Percentiles rank a stretch among this genome's conserved stretches.
Evolutionary conservation across 768 basidiomycete genomes (phyloP).

Genomic region (Leccinum disarticulatum): DNA sequence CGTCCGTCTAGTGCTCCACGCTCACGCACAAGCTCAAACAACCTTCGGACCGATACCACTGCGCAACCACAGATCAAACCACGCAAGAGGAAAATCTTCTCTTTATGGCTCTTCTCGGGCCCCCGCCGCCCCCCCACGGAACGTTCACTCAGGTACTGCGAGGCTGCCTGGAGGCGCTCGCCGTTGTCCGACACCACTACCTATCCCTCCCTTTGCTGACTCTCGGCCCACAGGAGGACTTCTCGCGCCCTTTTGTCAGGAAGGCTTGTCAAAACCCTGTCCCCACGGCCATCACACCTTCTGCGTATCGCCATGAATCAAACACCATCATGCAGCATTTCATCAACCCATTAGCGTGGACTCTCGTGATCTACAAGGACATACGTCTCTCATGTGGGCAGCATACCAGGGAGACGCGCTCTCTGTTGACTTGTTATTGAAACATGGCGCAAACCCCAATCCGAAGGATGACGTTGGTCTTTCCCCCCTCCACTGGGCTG

Average conservation of each 20-base stretch:
- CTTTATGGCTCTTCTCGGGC: slow-evolving; percentile 36
- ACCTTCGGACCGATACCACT: slow-evolving; percentile 20
- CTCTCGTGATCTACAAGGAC: slow-evolving; percentile 86
- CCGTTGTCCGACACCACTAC: slow-evolving; percentile 7
- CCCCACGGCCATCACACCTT: no score
- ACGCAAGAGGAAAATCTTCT: slow-evolving; percentile 30
- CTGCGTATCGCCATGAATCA: no score
- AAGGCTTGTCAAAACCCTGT: no score
- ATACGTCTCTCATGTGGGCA: slow-evolving; percentile 98
- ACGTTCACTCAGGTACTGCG: slow-evolving; percentile 44
- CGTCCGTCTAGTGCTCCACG: slow-evolving; percentile 8
- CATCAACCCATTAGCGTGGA: slow-evolving; percentile 95
- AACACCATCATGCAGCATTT: no score
- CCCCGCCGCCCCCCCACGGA: slow-evolving; percentile 47
- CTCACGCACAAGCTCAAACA: slow-evolving; percentile 7
- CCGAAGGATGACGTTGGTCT: slow-evolving; percentile 80
- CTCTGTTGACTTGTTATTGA: slow-evolving; percentile 86
- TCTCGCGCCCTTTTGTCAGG: slow-evolving; percentile 30
- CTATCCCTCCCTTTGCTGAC: slow-evolving; percentile 21
- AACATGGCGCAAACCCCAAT: slow-evolving; percentile 81
- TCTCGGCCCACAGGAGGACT: slow-evolving; percentile 35
- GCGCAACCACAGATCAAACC: slow-evolving; percentile 14
- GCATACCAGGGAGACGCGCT: slow-evolving; percentile 98
- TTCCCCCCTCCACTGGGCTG: slow-evolving; percentile 94
- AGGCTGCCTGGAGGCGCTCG: slow-evolving; percentile 49